Evolutionary conservation across 805 yeast genomes (phyloP).

Genomic region (Candida vaughaniae): DNA sequence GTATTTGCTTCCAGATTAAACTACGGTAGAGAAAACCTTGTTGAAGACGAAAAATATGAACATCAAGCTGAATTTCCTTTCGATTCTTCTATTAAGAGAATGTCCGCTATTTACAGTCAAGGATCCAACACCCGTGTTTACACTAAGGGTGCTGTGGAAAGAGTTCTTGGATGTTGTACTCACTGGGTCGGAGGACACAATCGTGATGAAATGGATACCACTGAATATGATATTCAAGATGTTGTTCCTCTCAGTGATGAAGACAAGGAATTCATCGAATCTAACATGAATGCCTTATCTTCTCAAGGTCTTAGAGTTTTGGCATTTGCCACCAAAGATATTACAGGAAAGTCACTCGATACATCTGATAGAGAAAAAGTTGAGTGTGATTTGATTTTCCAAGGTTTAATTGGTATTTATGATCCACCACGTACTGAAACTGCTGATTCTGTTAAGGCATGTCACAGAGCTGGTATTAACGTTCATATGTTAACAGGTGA

Average conservation of each 20-base stretch:
- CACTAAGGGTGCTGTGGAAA: constrained; percentile 78
- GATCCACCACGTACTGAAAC: constrained; percentile 79
- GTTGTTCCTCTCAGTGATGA: constrained; percentile 36
- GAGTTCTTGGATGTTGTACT: constrained; percentile 56
- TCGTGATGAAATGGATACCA: constrained; percentile 21
- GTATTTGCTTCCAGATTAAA: constrained; percentile 66
- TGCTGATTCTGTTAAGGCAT: constrained; percentile 58
- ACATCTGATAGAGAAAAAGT: constrained; percentile 34
- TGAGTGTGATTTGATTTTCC: constrained; percentile 54
- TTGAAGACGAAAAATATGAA: constrained; percentile 27
- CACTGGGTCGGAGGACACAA: constrained; percentile 48
- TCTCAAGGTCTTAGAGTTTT: constrained; percentile 69
- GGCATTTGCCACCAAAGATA: constrained; percentile 57
- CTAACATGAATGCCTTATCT: constrained; percentile 58
- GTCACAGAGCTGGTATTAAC: constrained; percentile 74
- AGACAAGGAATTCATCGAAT: constrained; percentile 44
- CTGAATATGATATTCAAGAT: constrained; percentile 16
- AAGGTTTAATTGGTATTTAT: constrained; percentile 74
- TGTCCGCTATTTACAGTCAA: constrained; percentile 58
- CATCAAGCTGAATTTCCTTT: constrained; percentile 69
- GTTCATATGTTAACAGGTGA: constrained; percentile 85
- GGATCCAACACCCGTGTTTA: constrained; percentile 30
- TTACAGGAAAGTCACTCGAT: constrained; percentile 17
- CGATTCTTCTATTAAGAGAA: constrained; percentile 70
- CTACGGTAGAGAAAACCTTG: constrained; percentile 47